Base-by-base conservation (phyloP, 306 rosid genomes). In the Pterocarpus macrocarpus region DNA sequence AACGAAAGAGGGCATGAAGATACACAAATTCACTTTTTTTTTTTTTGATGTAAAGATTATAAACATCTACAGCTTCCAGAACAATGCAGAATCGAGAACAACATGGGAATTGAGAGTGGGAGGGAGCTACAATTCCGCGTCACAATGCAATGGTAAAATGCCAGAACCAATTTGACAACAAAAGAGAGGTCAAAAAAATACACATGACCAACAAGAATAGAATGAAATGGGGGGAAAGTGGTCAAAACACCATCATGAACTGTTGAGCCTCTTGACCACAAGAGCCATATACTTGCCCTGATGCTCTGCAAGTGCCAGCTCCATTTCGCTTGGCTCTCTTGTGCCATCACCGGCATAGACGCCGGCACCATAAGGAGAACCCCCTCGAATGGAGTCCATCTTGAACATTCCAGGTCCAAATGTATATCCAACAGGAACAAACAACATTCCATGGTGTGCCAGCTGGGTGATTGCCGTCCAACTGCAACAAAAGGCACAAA, bases 401-500 rank as follows among this genome's bases (percentile, higher is more conserved):
- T 88, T 95, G 80, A 93, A 93, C 98, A 95, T 93, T 16, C 92
- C 97, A 10, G 93, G 89, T 84, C 98, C 99, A 79, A 93, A 95
- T 44, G 98, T 95, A 86, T 91, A 95, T 63, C 99, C 99, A 8
- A 93, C 66, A 32, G 99, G 99, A 88, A 95, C 98, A 84, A 87
- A 95, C 74, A 93, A 68, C 99, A 95, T 95, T 79, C 99, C 99
- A 64, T 95, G 99, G 83, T 95, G 98, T 47, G 92, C 93, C 66
- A 95, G 82, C 80, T 95, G 99, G 17, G 94, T 93, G 85, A 95
- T 93, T 28, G 99, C 99, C 0, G 99, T 91, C 99, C 99, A 95
- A 71, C 99, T 95, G 96, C 87, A 75, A 82, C 71, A 77, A 75
- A 65, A 61, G 44, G 32, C 73, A 76, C 65, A 72, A 82, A 58